Evolutionary conservation across 768 basidiomycete species (phyloP).

Genomic region (Solioccasus polychromus): DNA sequence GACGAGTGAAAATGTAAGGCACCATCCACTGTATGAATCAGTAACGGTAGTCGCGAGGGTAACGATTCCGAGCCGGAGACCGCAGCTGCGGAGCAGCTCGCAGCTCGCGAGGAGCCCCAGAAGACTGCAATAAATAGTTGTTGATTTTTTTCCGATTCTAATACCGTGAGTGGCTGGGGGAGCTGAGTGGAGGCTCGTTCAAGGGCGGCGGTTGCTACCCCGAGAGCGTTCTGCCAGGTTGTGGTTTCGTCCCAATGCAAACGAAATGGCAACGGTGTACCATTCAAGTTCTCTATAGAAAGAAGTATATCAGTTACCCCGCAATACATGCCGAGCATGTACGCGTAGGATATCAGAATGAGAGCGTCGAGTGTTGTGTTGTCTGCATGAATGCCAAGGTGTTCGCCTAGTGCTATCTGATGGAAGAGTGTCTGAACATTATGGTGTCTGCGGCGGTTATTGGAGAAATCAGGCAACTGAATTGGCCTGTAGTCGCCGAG

Average conservation of each 20-base stretch:
- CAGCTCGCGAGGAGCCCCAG: constrained; percentile 4
- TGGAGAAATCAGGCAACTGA: constrained; percentile 22
- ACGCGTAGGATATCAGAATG: constrained; percentile 21
- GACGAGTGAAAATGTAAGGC: constrained; percentile 14
- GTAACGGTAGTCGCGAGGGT: constrained; percentile 8
- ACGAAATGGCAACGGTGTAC: constrained; percentile 7
- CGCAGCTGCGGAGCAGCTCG: neutral
- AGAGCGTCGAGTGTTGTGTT: constrained; percentile 5
- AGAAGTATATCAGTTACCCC: constrained; percentile 19
- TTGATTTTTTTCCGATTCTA: constrained; percentile 1
- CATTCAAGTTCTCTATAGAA: constrained; percentile 9
- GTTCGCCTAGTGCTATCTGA: constrained; percentile 3
- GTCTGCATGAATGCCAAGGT: constrained; percentile 1
- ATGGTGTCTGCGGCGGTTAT: constrained; percentile 11
- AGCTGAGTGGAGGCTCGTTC: neutral
- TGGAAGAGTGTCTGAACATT: neutral
- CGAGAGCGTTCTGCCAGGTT: constrained; percentile 14
- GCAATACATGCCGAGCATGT: constrained; percentile 23
- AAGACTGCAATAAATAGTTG: constrained; percentile 18
- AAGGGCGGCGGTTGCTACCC: constrained; percentile 7
- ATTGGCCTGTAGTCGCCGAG: neutral
- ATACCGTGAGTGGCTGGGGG: neutral
- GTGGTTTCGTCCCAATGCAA: constrained; percentile 18
- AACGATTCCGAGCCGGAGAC: neutral
- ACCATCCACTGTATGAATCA: constrained; percentile 3